Conservation (phyloP, 1,284 basidiomycete genomes). For the Schizophyllum commune region DNA sequence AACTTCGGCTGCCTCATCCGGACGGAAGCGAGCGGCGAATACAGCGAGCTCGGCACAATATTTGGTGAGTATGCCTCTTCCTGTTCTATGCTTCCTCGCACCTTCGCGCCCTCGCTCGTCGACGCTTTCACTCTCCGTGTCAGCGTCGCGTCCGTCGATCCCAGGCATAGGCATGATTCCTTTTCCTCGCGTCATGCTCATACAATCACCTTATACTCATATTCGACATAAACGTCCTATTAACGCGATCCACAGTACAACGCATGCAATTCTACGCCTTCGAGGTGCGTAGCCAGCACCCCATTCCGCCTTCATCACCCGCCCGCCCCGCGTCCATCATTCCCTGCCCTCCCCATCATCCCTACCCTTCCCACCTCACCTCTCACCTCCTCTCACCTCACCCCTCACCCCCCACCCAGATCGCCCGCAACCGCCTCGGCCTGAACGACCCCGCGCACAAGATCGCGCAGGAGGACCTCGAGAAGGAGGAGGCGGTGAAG, state of each 20-base stretch:
- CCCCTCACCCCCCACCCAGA: constrained; percentile 35
- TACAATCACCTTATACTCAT: too few relatives aligned
- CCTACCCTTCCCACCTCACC: neutral
- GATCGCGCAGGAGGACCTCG: constrained; percentile 64
- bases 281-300: constrained; percentile 46
- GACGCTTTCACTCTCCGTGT: neutral
- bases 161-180: too few relatives aligned
- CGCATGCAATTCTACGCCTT: constrained; percentile 76
- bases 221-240: too few relatives aligned
- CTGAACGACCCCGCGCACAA: constrained; percentile 89
- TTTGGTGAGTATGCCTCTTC: constrained; percentile 63
- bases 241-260: too few relatives aligned
- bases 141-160: neutral
- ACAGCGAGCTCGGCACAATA: constrained; percentile 90
- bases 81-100: constrained; percentile 37
- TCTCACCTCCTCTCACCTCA: neutral
- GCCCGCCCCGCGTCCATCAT: neutral
- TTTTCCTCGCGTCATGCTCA: too few relatives aligned
- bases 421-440: constrained; percentile 87
- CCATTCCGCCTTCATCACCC: neutral
- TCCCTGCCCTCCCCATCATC: neutral
- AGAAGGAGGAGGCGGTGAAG: constrained; percentile 49
- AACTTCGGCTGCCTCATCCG: constrained; percentile 97
- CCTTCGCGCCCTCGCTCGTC: neutral
- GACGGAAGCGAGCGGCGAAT: constrained; percentile 74